Evolutionary conservation across 345 rosid species (phyloP), one percentile per base, ranked within the genome.

Genomic region (Corchorus capsularis): DNA sequence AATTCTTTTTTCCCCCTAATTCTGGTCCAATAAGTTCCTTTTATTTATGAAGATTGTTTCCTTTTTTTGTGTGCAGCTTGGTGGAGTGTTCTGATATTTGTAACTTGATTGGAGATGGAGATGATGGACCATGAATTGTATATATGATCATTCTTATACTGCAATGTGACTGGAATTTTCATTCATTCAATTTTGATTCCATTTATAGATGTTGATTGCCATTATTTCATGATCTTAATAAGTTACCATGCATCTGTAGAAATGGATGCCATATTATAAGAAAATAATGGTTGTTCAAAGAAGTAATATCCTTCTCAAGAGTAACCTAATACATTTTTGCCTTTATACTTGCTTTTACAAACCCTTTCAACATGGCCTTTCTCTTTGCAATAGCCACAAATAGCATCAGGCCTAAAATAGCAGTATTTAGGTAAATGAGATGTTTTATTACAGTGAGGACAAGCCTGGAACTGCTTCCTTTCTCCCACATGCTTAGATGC

Each of bases 61-160:
- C 27, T 15, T 32, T 6, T 6, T 17, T 57, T 52, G 14, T 10
- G 20, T 84, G 85, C 91, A 95, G 98, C 80, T 82, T 93, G 91
- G 96, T 93, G 77, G 98, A 93, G 80, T 95, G 99, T 79, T 93
- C 93, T 0, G 97, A 93, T 74, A 93, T 92, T 13, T 95, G 99
- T 78, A 95, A 92, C 82, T 79, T 95, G 84, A 92, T 95, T 64
- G 90, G 91, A 69, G 93, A 93, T 76, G 86, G 82, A 69, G 95
- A 93, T 63, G 85, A 87, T 77, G 95, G 92, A 75, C 94, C 97
- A 34, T 92, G 82, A 87, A 49, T 27, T 43, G 17, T 55, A 22
- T 16, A 64, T 67, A 12, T 27, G 27, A 27, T 27, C 27, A 41
- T 37, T 55, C 6, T 46, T 34, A 8, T 62, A 37, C 63, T 37